phyloP scores from a whole-genome alignment of 176 grass and related monocot species.

The Phyllostachys edulis region DNA sequence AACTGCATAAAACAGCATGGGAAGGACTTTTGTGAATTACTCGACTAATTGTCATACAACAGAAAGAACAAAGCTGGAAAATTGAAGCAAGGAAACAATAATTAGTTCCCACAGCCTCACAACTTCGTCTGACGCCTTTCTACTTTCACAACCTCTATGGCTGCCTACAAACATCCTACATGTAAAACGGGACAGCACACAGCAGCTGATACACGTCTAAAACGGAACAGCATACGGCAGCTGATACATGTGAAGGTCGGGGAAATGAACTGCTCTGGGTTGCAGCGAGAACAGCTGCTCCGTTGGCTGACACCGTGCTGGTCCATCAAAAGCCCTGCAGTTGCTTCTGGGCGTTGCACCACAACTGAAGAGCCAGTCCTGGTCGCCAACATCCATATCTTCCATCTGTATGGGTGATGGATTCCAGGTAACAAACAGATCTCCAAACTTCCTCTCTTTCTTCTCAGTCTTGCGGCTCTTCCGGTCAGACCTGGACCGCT shows the following conservation, averaged over 20 bases:
- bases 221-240: not conserved
- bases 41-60: not conserved
- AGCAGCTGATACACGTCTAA: not conserved
- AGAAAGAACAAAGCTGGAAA: not conserved
- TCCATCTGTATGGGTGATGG: not conserved
- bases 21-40: too few relatives aligned
- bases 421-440: not conserved
- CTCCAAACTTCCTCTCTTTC: not conserved
- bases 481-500: not conserved
- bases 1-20: too few relatives aligned
- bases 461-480: not conserved
- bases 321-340: not conserved
- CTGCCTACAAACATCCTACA: not conserved
- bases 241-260: not conserved
- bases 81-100: not conserved
- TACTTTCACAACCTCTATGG: not conserved
- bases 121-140: not conserved
- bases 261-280: not conserved
- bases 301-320: not conserved
- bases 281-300: not conserved
- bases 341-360: not conserved
- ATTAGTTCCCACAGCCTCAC: not conserved
- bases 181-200: not conserved
- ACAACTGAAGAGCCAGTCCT: not conserved
- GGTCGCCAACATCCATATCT: not conserved